A percentile compares a stretch with the other conserved stretches of the same genome.
phyloP scores from a whole-genome alignment of 257 asterid species.

The Leptodermis oblonga region DNA sequence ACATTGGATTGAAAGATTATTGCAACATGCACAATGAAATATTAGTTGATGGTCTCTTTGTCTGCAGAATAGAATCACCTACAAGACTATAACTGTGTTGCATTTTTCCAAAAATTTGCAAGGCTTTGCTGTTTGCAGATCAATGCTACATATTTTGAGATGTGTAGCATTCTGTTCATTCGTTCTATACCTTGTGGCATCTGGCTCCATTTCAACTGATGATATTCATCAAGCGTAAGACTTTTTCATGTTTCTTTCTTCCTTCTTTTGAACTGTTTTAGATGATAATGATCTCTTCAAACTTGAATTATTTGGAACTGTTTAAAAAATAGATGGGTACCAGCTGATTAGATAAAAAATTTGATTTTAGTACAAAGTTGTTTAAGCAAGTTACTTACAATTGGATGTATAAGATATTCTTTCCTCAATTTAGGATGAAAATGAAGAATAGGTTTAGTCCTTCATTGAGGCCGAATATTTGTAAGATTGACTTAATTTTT shows the following conservation, averaged over 20 bases:
- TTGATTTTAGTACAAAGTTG: background rate
- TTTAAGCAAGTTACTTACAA: background rate
- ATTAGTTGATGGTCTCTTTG: conserved; percentile 18
- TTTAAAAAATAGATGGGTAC: background rate
- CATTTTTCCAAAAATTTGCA: conserved; percentile 31
- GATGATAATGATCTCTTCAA: background rate
- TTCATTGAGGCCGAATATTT: background rate
- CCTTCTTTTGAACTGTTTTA: background rate
- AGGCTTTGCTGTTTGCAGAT: conserved; percentile 26
- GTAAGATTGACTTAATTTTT: background rate
- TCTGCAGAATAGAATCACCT: conserved; percentile 6
- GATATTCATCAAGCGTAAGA: conserved; percentile 82
- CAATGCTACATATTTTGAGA: conserved; percentile 55
- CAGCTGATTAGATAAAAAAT: conserved; percentile 3
- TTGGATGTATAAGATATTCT: background rate
- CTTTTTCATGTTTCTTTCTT: background rate
- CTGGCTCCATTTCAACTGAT: conserved; percentile 46
- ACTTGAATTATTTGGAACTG: background rate
- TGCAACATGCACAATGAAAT: too few relatives aligned
- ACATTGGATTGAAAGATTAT: too few relatives aligned
- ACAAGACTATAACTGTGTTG: conserved; percentile 16
- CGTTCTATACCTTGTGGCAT: conserved; percentile 38
- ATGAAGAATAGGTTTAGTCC: background rate
- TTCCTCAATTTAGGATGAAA: background rate
- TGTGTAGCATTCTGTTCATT: conserved; percentile 32